A percentile compares a stretch with the other conserved stretches of the same genome.
These are phyloP conservation scores for Gonapodya sp. DNA, from an alignment of 192 early-diverging fungal genomes.

Conservation along the genomic window DNA sequence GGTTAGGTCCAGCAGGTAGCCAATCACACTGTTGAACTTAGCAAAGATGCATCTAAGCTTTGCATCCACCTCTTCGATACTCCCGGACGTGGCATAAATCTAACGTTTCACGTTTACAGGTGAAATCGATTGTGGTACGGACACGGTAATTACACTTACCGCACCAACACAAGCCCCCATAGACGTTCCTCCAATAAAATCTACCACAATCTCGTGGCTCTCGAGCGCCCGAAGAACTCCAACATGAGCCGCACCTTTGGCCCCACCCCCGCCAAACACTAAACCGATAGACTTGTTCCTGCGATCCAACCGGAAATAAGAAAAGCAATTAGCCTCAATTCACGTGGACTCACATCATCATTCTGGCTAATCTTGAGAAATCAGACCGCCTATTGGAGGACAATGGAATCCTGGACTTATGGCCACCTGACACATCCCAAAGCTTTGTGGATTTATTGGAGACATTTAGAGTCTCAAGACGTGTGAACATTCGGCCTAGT, in stretches of 20 bases:
- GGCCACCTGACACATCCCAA: no score
- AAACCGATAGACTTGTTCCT: constrained; percentile 77
- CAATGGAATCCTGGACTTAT: no score
- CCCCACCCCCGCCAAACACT: constrained; percentile 93
- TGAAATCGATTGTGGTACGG: not conserved
- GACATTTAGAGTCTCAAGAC: no score
- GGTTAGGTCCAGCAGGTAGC: constrained; percentile 84
- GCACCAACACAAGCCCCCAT: constrained; percentile 91
- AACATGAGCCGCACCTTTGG: constrained; percentile 84
- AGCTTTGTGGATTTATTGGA: no score
- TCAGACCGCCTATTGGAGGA: not conserved
- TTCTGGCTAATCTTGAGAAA: constrained; percentile 75
- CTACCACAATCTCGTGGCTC: constrained; percentile 91
- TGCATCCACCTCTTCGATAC: not conserved
- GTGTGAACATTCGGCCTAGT: no score
- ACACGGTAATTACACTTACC: not conserved
- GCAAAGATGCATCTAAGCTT: not conserved
- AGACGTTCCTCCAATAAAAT: constrained; percentile 92
- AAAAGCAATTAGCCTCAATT: no score
- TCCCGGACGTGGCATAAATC: not conserved
- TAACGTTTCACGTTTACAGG: not conserved
- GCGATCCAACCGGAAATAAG: no score
- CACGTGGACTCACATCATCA: constrained; percentile 58
- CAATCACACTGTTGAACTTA: constrained; percentile 66
- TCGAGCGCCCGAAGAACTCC: constrained; percentile 89